A percentile compares a stretch with the other conserved stretches of the same genome.
These are phyloP conservation scores for Aureobasidium sp. DNA, from an alignment of 2,329 filamentous ascomycete genomes.

Conservation along the genomic window DNA sequence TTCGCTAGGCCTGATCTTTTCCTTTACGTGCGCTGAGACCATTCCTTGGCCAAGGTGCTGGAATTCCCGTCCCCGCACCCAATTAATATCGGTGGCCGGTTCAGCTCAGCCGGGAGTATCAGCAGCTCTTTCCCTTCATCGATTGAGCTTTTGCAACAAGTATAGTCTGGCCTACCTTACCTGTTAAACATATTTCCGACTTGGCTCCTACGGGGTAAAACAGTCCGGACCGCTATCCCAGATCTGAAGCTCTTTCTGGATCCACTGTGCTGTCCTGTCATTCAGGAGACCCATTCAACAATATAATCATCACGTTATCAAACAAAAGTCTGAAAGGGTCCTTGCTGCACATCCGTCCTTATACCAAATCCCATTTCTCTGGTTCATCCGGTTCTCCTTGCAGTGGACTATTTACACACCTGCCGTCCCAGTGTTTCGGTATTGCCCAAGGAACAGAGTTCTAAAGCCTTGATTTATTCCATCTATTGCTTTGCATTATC, in stretches of 20 bases:
- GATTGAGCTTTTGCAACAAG: constrained; percentile 8
- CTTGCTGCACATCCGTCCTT: background rate
- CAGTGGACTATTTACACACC: constrained; percentile 1
- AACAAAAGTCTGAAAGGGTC: background rate
- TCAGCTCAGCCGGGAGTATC: constrained; percentile 7
- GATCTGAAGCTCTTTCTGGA: constrained; percentile 7
- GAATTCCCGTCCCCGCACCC: constrained; percentile 14
- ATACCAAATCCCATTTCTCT: background rate
- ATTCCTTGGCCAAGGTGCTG: constrained; percentile 12
- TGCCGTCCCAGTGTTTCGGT: background rate
- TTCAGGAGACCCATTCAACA: constrained; percentile 2
- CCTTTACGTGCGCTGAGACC: constrained; percentile 9
- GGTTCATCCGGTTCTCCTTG: constrained; percentile 1
- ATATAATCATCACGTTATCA: background rate
- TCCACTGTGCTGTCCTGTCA: constrained; percentile 13
- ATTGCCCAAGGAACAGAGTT: background rate
- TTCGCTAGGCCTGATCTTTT: constrained; percentile 4
- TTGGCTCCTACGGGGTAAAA: background rate
- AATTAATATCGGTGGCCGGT: constrained; percentile 16
- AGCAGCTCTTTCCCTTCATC: background rate
- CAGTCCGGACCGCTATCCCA: background rate
- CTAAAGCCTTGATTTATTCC: background rate
- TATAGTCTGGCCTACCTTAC: constrained; percentile 6
- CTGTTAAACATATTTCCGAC: background rate
- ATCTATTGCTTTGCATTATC: background rate